Base-by-base conservation (phyloP, 768 basidiomycete species). In the Wakefieldia striispora region DNA sequence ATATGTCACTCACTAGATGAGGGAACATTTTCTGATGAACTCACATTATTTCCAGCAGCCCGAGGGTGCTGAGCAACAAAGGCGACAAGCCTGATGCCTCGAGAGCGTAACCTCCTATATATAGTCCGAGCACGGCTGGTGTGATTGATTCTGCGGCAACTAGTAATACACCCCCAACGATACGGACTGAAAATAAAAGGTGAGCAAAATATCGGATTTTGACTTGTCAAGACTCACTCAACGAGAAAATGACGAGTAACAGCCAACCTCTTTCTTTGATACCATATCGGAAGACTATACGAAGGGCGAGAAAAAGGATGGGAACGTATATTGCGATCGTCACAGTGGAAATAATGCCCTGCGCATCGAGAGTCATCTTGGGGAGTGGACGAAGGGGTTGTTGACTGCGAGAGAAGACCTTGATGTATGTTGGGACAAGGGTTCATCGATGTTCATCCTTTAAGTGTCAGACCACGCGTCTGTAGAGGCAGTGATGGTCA, bases 231-330 rank as follows among this genome's bases (percentile, higher is more conserved):
- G 27, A 71, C 81, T 61, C 53, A 84, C 84, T 65, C 38, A 77
- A 53, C 11, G 83, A 75, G 53, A 88, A 84, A 12, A 84, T 66
- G 39, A 79, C 71, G n/a, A 87, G 72, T 54, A 80, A 78, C n/a
- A 86, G 64, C 83, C 83, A 88, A 50, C 83, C 86, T 26, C 75
- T 80, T 63, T 83, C 77, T 37, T 75, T 72, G 49, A 78, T 65
- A 56, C 84, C 80, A 71, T 86, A 81, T 27, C 74, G 79, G 43
- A 74, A 59, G 41, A 75, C 66, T 40, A 84, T 64, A 36, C 74
- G 61, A 41, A 76, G 26, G 1, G 80, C 72, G 33, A 83, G 45
- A 44, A 71, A 52, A 19, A 78, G 63, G 57, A 86, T 63, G 23
- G 84, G 86, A 24, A 76, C 59, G 64, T 86, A 88, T 52, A 83